phyloP scores from a whole-genome alignment of 805 yeast genomes.

The Ogataea siamensis region DNA sequence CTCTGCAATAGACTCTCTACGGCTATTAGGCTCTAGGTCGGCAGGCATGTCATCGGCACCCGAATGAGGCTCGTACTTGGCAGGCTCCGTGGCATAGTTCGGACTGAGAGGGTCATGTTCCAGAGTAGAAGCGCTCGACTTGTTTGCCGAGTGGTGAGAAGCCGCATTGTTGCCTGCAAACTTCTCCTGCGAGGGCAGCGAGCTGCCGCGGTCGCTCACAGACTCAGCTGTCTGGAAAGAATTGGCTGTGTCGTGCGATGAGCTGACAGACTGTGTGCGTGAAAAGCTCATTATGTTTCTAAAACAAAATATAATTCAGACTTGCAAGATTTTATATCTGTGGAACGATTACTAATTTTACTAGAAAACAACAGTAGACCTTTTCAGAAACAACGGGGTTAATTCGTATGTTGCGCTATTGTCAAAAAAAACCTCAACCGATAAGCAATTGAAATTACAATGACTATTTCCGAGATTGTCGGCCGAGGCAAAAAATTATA shows the following conservation, averaged over 20 bases:
- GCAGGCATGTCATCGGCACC: conserved; percentile 3
- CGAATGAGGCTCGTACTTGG: conserved; percentile 11
- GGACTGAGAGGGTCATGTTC: conserved; percentile 11
- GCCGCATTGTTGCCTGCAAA: not conserved
- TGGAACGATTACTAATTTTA: not conserved
- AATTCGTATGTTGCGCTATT: too few species aligned
- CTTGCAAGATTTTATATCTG: too few species aligned
- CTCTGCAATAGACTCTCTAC: conserved; percentile 20
- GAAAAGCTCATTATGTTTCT: conserved; percentile 6
- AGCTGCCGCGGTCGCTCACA: conserved; percentile 1
- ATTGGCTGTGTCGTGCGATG: conserved; percentile 16
- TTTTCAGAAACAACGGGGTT: too few species aligned
- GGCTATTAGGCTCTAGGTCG: conserved; percentile 6
- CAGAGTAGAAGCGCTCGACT: conserved; percentile 6
- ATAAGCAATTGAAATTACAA: too few species aligned
- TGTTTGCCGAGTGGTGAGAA: not conserved
- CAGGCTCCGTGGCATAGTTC: conserved; percentile 9
- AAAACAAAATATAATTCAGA: too few species aligned
- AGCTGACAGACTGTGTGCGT: conserved; percentile 13
- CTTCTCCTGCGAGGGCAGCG: not conserved
- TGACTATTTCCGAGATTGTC: not conserved
- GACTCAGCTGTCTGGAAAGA: conserved; percentile 16
- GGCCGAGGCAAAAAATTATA: not conserved
- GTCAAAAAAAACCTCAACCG: too few species aligned
- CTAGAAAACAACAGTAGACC: not conserved